Evolutionary conservation across 306 rosid genomes (phyloP), one percentile per base, ranked within the genome.

Genomic region (Cyclanthera cordifolia): DNA sequence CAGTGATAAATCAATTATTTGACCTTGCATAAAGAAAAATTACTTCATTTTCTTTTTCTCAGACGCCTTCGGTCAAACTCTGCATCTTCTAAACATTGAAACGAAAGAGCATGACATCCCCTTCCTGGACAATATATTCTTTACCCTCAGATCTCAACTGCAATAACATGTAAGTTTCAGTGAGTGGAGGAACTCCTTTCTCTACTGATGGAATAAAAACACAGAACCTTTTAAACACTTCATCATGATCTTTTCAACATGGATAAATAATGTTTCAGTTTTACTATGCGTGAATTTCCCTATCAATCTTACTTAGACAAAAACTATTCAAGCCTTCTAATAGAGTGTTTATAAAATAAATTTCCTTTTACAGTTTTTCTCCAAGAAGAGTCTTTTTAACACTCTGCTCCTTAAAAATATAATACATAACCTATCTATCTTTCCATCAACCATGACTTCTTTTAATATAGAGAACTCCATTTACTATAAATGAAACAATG

Each of bases 81-180:
- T 16, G 23, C 27, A 60, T 67, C 67, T 19, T 23, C 82, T 77
- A 93, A 30, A 93, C 96, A 43, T 93, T 93, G 85, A 93, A 93
- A 28, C 98, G 95, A 67, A 89, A 89, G 80, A 93, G 76, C 98
- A 93, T 89, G 58, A 93, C 94, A 79, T 93, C 98, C 76, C 94
- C 96, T 85, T 89, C 98, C 77, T 72, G 90, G 50, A 93, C 98
- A 78, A 84, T 56, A 75, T 93, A 93, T 16, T 87, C 98, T 83
- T 93, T 93, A 66, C 95, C 98, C 88, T 93, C 94, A 39, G 95
- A 86, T 83, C 95, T 80, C 85, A 89, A 81, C 98, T 93, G 91
- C 86, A 85, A 74, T 79, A 21, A 76, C 43, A 72, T 10, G 30
- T 17, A 58, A 56, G 46, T 17, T 57, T 57, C 67, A 23, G 25